Percentiles rank a stretch among this genome's conserved stretches.
Conservation (phyloP, 257 asterid species). For the Agastache rugosa region DNA sequence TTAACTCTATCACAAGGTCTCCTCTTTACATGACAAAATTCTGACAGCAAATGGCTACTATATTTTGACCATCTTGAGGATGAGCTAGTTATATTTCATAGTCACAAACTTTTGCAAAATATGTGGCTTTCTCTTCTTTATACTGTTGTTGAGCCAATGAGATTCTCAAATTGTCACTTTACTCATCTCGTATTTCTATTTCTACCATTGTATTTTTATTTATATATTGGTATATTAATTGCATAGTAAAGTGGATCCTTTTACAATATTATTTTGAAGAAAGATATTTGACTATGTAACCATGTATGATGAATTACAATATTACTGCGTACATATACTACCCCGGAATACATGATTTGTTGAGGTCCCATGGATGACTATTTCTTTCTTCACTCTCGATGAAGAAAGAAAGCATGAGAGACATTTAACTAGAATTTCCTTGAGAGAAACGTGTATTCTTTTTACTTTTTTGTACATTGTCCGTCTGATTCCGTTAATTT, state of each 20-base stretch:
- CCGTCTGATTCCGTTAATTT: constrained; percentile 23
- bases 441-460: background rate
- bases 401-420: background rate
- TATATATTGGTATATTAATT: background rate
- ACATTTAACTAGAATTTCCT: background rate
- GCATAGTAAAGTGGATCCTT: background rate
- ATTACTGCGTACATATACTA: background rate
- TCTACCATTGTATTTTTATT: background rate
- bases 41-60: constrained; percentile 1
- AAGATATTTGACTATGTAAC: background rate
- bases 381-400: background rate
- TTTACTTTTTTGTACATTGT: background rate
- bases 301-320: constrained; percentile 18
- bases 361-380: background rate
- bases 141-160: background rate
- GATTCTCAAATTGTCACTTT: background rate
- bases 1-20: background rate
- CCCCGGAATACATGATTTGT: background rate
- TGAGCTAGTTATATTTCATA: background rate
- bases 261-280: background rate
- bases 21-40: constrained; percentile 16
- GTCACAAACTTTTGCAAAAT: constrained; percentile 16
- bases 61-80: background rate
- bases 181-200: background rate
- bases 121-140: constrained; percentile 23